These are phyloP conservation scores for Cyphellophora europaea DNA, from an alignment of 2,329 filamentous ascomycete genomes.

Conservation along the genomic window DNA sequence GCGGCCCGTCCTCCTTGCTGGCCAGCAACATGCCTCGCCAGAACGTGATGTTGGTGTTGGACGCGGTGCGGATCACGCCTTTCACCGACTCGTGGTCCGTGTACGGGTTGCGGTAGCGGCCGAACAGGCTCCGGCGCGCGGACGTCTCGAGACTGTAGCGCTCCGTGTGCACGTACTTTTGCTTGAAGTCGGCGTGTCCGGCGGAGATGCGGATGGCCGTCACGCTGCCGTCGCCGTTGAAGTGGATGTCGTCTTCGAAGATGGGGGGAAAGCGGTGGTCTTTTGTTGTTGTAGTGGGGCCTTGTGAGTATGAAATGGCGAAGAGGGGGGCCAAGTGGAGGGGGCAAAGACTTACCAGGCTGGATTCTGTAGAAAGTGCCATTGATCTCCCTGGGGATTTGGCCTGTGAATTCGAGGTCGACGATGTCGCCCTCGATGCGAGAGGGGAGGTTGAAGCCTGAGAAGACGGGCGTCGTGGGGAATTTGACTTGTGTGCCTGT, in stretches of 20 bases:
- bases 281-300: too few species aligned
- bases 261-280: conserved; percentile 44
- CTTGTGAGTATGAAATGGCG: too few species aligned
- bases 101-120: conserved; percentile 48
- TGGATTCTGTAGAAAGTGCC: conserved; percentile 37
- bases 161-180: conserved; percentile 34
- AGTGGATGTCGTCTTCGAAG: conserved; percentile 45
- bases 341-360: too few species aligned
- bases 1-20: conserved; percentile 42
- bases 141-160: conserved; percentile 30
- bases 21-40: conserved; percentile 42
- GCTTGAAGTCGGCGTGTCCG: conserved; percentile 33
- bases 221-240: conserved; percentile 36
- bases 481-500: conserved; percentile 9
- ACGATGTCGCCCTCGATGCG: conserved; percentile 26
- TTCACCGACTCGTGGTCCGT: conserved; percentile 41
- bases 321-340: too few species aligned
- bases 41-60: conserved; percentile 50
- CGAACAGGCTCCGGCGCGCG: conserved; percentile 37
- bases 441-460: conserved; percentile 30
- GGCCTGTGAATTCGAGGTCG: conserved; percentile 26
- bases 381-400: conserved; percentile 32
- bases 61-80: conserved; percentile 46
- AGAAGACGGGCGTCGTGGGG: conserved; percentile 11
- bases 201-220: conserved; percentile 33